phyloP scores from a whole-genome alignment of 768 basidiomycete genomes.

The Epithele typhae region DNA sequence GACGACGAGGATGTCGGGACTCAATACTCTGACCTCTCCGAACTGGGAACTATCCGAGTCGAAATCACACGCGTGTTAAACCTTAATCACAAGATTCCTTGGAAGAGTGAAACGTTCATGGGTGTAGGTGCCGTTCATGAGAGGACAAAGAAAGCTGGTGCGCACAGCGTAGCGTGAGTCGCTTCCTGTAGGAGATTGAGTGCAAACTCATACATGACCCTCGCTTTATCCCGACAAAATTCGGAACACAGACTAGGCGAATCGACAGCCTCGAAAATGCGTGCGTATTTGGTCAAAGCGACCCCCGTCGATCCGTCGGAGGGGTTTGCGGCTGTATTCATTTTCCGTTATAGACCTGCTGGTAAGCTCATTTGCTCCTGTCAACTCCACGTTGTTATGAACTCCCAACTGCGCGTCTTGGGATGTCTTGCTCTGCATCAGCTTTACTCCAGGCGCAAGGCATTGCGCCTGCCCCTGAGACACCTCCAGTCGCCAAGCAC shows the following conservation, averaged over 20 bases:
- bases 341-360: slow-evolving; percentile 14
- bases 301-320: slow-evolving; percentile 1
- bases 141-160: slow-evolving; percentile 18
- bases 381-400: neutral
- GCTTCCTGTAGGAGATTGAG: too few species aligned
- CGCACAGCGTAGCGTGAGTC: slow-evolving; percentile 13
- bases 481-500: too few species aligned
- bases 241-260: slow-evolving; percentile 10
- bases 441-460: slow-evolving; percentile 14
- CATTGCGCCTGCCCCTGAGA: neutral
- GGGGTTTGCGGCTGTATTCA: slow-evolving; percentile 5
- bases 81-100: neutral
- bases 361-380: too few species aligned
- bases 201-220: too few species aligned
- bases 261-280: too few species aligned
- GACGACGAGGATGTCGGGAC: slow-evolving; percentile 4
- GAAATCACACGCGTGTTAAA: neutral
- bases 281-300: too few species aligned
- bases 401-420: neutral
- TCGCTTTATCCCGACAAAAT: neutral
- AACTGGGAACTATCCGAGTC: slow-evolving; percentile 8
- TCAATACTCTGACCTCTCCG: neutral
- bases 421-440: too few species aligned
- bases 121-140: slow-evolving; percentile 13
- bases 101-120: neutral